Conservation (phyloP, 495 filamentous ascomycete genomes). For the Aspergillus cristatus region DNA sequence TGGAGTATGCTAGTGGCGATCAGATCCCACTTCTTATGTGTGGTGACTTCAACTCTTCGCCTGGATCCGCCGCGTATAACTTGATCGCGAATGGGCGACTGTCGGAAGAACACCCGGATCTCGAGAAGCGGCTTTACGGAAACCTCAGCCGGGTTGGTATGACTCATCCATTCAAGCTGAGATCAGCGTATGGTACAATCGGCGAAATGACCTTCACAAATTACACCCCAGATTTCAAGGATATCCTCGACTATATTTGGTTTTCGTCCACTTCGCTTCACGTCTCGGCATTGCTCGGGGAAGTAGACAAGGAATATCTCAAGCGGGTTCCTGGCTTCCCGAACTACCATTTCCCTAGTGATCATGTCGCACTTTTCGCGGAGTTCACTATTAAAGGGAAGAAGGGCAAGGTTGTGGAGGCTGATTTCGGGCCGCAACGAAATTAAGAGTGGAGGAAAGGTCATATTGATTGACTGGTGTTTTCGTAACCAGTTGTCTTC, state of each 20-base stretch:
- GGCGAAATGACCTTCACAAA: slow-evolving; percentile 91
- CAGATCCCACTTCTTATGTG: slow-evolving; percentile 89
- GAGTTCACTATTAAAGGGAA: slow-evolving; percentile 90
- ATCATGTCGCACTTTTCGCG: slow-evolving; percentile 86
- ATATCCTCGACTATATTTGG: slow-evolving; percentile 95
- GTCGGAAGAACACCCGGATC: slow-evolving; percentile 62
- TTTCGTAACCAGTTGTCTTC: slow-evolving; percentile 30
- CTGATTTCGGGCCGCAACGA: slow-evolving; percentile 52
- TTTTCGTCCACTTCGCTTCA: slow-evolving; percentile 88
- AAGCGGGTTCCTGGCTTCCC: slow-evolving; percentile 89
- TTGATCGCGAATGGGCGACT: slow-evolving; percentile 70
- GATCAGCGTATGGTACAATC: slow-evolving; percentile 69
- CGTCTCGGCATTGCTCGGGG: slow-evolving; percentile 76
- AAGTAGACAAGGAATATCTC: slow-evolving; percentile 85
- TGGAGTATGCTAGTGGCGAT: slow-evolving; percentile 71
- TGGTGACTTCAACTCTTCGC: slow-evolving; percentile 89
- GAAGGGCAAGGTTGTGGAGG: slow-evolving; percentile 65
- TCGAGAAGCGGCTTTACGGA: slow-evolving; percentile 67
- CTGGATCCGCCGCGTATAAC: slow-evolving; percentile 79
- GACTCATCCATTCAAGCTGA: slow-evolving; percentile 85
- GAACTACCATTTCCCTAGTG: slow-evolving; percentile 94
- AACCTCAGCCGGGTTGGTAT: slow-evolving; percentile 88
- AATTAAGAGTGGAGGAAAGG: slow-evolving; percentile 38
- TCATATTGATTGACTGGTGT: slow-evolving; percentile 34
- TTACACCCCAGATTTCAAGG: slow-evolving; percentile 84